Evolutionary conservation across 305 asterid genomes (phyloP).

Genomic region (Ajuga reptans): DNA sequence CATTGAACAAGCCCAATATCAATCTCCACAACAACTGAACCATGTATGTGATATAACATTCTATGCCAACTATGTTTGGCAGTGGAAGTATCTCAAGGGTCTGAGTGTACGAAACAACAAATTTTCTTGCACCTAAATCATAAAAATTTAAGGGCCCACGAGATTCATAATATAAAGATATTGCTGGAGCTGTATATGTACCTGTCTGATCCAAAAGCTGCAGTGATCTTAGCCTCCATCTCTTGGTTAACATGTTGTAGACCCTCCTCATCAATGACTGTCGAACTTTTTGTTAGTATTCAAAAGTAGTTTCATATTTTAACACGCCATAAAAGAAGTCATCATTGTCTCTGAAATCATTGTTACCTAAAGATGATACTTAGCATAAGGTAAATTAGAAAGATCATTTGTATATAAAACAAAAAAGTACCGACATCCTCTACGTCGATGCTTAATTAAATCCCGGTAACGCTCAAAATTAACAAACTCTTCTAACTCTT

Average conservation of each 20-base stretch:
- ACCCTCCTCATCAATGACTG: constrained; percentile 92
- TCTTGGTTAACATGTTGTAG: constrained; percentile 75
- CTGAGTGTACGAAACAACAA: no score
- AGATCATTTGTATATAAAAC: constrained; percentile 31
- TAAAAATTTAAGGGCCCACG: neutral
- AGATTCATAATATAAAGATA: neutral
- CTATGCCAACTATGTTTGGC: neutral
- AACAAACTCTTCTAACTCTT: constrained; percentile 98
- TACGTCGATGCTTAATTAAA: constrained; percentile 99
- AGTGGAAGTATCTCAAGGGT: neutral
- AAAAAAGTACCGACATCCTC: constrained; percentile 99
- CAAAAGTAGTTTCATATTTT: neutral
- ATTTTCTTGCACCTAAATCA: neutral
- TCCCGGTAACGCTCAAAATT: constrained; percentile 99
- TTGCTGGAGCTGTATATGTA: constrained; percentile 15
- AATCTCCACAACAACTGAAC: neutral
- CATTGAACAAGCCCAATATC: no score
- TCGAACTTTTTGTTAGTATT: constrained; percentile 26
- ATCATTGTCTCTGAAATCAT: constrained; percentile 13
- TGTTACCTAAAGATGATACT: constrained; percentile 21
- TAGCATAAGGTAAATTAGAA: constrained; percentile 22
- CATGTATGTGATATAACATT: neutral
- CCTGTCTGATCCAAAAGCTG: constrained; percentile 79
- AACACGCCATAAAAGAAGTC: neutral
- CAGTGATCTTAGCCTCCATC: constrained; percentile 79